phyloP scores from a whole-genome alignment of 139 green algal species.

The Haematococcus sp. region DNA sequence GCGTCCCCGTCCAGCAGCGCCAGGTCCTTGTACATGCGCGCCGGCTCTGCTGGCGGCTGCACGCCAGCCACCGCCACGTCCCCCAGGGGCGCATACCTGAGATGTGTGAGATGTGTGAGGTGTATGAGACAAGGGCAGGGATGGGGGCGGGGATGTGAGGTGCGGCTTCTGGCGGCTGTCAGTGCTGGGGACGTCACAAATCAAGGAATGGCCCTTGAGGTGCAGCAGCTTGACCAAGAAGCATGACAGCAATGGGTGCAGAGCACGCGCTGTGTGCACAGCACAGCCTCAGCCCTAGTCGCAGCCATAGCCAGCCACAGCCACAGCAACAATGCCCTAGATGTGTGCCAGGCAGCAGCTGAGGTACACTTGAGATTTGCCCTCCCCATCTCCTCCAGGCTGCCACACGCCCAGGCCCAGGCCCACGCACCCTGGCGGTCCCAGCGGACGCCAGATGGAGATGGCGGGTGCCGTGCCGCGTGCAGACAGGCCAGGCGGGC shows the following conservation, averaged over 20 bases:
- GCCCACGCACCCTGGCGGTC: slow-evolving; percentile 20
- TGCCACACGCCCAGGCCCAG: too few relatives aligned
- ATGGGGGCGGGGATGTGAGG: background rate
- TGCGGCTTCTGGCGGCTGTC: background rate
- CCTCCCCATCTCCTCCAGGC: too few relatives aligned
- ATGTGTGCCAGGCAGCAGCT: too few relatives aligned
- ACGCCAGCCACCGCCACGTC: slow-evolving; percentile 53
- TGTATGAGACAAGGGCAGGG: background rate
- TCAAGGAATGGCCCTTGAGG: background rate
- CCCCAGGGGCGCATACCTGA: slow-evolving; percentile 62
- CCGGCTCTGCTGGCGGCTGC: slow-evolving; percentile 29
- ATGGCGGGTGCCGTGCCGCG: slow-evolving; percentile 14
- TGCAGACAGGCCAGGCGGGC: slow-evolving; percentile 2
- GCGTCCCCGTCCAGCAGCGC: slow-evolving; percentile 27
- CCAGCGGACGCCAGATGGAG: slow-evolving; percentile 65
- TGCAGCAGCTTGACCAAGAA: too few relatives aligned
- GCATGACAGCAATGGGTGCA: too few relatives aligned
- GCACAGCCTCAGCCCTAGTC: too few relatives aligned
- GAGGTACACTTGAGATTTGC: too few relatives aligned
- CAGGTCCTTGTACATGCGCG: slow-evolving; percentile 62
- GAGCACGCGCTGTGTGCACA: too few relatives aligned
- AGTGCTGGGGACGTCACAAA: background rate
- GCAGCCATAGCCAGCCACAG: too few relatives aligned
- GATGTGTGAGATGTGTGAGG: too few relatives aligned
- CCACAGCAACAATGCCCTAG: too few relatives aligned